Evolutionary conservation across 495 filamentous ascomycete genomes (phyloP).

Genomic region (Neurospora sp.): DNA sequence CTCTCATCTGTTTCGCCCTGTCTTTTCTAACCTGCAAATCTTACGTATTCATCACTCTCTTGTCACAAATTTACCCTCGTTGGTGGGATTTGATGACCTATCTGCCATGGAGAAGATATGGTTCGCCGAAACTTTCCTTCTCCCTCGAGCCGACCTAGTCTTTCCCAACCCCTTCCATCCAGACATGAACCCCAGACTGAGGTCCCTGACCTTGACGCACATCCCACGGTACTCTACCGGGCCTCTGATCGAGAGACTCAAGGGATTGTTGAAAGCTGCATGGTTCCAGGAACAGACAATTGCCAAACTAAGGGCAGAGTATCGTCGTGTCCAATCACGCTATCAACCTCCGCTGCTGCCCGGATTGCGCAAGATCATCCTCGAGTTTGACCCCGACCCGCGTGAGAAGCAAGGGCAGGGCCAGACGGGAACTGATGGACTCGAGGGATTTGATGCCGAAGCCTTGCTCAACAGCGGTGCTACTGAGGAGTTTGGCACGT

Average conservation of each 20-base stretch:
- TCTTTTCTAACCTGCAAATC: conserved; percentile 32
- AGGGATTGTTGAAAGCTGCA: conserved; percentile 27
- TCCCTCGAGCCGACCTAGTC: conserved; percentile 21
- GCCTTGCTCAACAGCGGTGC: conserved; percentile 18
- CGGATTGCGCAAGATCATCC: conserved; percentile 31
- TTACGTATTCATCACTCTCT: conserved; percentile 39
- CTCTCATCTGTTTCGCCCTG: conserved; percentile 33
- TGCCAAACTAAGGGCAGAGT: conserved; percentile 1
- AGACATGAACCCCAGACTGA: conserved; percentile 36
- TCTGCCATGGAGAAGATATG: conserved; percentile 16
- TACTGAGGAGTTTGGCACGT: conserved; percentile 25
- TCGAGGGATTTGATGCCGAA: conserved; percentile 11
- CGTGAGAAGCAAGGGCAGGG: conserved; percentile 13
- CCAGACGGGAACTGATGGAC: conserved; percentile 2
- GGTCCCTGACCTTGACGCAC: conserved; percentile 27
- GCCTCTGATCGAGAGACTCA: conserved; percentile 25
- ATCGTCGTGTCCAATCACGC: conserved; percentile 1
- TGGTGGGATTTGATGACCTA: conserved; percentile 14
- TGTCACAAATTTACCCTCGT: conserved; percentile 30
- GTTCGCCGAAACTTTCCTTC: conserved; percentile 29
- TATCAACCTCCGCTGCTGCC: conserved; percentile 19
- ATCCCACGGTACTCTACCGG: conserved; percentile 34
- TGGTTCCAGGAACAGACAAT: conserved; percentile 31
- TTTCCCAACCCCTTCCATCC: conserved; percentile 34
- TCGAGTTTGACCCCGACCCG: conserved; percentile 31